These are phyloP conservation scores for Alternaria brassicicola DNA, from an alignment of 2,329 filamentous ascomycete genomes.

Conservation along the genomic window DNA sequence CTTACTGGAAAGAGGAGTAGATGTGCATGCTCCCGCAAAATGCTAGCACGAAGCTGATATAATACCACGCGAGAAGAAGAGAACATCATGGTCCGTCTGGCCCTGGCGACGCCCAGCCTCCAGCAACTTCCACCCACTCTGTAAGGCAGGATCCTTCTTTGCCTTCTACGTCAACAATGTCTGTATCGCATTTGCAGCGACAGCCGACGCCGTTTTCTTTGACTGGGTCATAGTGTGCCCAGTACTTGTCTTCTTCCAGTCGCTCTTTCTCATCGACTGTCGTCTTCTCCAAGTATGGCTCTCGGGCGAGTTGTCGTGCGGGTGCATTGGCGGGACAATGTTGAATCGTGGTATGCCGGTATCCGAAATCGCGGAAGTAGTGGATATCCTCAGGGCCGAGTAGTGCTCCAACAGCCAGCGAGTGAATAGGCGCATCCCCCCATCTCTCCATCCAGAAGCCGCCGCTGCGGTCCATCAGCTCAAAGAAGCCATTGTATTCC, in stretches of 20 bases:
- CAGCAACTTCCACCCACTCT: conserved; percentile 97
- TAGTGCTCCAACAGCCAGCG: conserved; percentile 88
- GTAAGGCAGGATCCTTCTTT: conserved; percentile 94
- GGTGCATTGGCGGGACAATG: conserved; percentile 97
- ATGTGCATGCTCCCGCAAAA: conserved; percentile 29
- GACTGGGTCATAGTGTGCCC: conserved; percentile 82
- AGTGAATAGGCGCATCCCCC: conserved; percentile 98
- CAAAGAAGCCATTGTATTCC: conserved; percentile 96
- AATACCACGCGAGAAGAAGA: conserved; percentile 21
- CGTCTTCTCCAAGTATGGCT: conserved; percentile 81
- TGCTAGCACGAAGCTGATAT: conserved; percentile 26
- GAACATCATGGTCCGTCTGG: conserved; percentile 13
- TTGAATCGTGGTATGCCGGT: conserved; percentile 97
- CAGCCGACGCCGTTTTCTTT: conserved; percentile 98
- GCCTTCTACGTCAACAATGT: conserved; percentile 96
- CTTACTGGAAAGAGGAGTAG: conserved; percentile 23
- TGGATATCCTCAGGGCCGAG: conserved; percentile 84
- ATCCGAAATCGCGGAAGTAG: conserved; percentile 99
- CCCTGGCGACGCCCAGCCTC: conserved; percentile 77
- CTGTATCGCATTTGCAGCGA: conserved; percentile 93
- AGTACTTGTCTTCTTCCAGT: conserved; percentile 93
- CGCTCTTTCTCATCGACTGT: conserved; percentile 82
- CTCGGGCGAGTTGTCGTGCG: conserved; percentile 78
- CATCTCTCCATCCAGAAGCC: conserved; percentile 99
- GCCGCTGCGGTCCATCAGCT: conserved; percentile 98